Evolutionary conservation across 352 stramenopile species (phyloP), one percentile per base, ranked within the genome.

Genomic region (Thraustochytrium sp.): DNA sequence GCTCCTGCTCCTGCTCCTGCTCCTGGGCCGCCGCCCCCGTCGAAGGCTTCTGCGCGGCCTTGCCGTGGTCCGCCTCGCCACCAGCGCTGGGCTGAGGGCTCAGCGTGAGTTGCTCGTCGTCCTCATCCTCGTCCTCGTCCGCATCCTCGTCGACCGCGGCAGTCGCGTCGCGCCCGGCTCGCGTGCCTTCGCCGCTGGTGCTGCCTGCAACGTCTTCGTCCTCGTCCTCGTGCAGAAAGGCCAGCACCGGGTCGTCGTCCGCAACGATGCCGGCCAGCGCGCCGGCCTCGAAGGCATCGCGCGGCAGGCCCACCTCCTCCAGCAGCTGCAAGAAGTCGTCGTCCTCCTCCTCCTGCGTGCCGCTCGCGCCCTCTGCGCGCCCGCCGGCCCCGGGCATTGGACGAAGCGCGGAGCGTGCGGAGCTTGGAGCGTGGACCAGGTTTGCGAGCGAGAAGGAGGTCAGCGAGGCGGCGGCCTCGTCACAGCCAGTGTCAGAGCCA

Each of bases 281-380:
- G 55, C 26, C 55, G 34, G 13, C 18, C 21, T 72, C 59, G 26
- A 72, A 72, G 36, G 59, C 59, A 44, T 72, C 59, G 9, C 36
- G 21, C 59, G 59, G 59, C 1, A 72, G 59, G 11, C 59, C 59
- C 11, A 72, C 59, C 40, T 72, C 59, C 9, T 72, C 59, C 40
- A 72, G 59, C 9, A 72, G 59, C 59, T 72, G 59, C 26, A 72
- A 26, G 31, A 72, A 72, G 40, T 72, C 59, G 11, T 72, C 59
- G 40, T 72, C 59, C 34, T 72, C 59, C 5, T 72, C 59, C 11
- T 44, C 34, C 59, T 72, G 26, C 59, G 23, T 63, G 16, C 48
- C n/a, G 48, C 48, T n/a, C n/a, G 16, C n/a, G 48, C 48, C n/a
- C 16, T 55, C n/a, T 55, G 48, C n/a, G 48, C 42, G 42, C 5